These are phyloP conservation scores for Didymella pinodella DNA, from an alignment of 2,329 filamentous ascomycete species.

Conservation along the genomic window DNA sequence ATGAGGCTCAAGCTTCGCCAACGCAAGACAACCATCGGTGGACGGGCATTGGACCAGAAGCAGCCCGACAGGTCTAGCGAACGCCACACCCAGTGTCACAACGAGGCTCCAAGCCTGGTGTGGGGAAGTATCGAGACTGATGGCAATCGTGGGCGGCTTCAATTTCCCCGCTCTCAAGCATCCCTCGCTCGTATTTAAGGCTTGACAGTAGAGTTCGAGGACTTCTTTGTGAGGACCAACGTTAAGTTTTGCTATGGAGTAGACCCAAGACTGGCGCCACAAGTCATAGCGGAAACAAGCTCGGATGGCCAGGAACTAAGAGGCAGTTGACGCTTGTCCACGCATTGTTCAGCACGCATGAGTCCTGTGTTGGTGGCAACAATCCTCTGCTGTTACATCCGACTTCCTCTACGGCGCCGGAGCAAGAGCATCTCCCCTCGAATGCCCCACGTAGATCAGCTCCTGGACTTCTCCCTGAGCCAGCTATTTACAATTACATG, in stretches of 20 bases:
- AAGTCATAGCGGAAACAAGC: no score
- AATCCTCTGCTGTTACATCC: no score
- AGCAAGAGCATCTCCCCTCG: no score
- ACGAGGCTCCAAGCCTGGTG: not conserved
- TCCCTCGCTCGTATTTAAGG: not conserved
- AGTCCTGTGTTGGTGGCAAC: no score
- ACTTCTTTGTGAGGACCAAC: not conserved
- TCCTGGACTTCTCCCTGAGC: not conserved
- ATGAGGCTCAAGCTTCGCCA: not conserved
- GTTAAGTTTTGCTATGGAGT: not conserved
- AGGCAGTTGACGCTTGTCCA: no score
- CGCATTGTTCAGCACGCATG: no score
- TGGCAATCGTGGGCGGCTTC: not conserved
- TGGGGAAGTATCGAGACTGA: not conserved
- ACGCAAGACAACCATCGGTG: not conserved
- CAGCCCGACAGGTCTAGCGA: constrained; percentile 1
- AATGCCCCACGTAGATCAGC: not conserved
- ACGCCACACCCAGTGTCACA: constrained; percentile 5
- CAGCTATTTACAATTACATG: no score
- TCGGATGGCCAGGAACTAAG: no score
- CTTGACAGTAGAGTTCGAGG: not conserved
- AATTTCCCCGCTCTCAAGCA: not conserved
- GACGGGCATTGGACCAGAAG: not conserved
- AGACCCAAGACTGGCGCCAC: no score
- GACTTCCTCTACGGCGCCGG: no score